Conservation (phyloP, 768 basidiomycete genomes). For the Podaxis sp. region DNA sequence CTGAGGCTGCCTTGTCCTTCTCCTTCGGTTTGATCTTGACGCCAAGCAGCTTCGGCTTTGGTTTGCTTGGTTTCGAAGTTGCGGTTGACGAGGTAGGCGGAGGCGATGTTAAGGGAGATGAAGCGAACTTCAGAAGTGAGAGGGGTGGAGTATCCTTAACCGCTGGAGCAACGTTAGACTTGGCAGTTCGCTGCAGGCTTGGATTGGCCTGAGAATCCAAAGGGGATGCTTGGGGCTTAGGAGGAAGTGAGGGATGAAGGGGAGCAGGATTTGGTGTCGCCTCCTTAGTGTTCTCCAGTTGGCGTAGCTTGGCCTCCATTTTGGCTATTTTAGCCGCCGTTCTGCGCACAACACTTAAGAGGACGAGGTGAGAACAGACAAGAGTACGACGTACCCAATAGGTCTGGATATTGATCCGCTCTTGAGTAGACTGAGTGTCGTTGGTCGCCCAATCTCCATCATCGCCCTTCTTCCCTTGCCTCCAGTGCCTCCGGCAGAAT, state of each 20-base stretch:
- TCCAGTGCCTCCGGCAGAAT: conserved; percentile 27
- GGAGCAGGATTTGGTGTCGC: conserved; percentile 10
- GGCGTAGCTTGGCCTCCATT: conserved; percentile 92
- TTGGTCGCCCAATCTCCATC: conserved; percentile 68
- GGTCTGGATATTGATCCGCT: conserved; percentile 52
- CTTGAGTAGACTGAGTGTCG: conserved; percentile 87
- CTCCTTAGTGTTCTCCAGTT: conserved; percentile 52
- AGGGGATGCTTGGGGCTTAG: conserved; percentile 8
- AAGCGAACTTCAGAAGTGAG: conserved; percentile 4
- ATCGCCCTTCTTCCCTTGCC: conserved; percentile 39
- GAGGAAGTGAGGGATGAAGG: conserved; percentile 17
- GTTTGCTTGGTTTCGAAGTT: conserved; percentile 8
- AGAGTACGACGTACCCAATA: conserved; percentile 41
- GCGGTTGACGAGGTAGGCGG: neutral
- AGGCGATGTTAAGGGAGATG: neutral
- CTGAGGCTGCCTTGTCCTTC: conserved; percentile 24
- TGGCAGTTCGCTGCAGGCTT: neutral
- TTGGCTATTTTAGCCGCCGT: conserved; percentile 89
- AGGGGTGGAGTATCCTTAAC: neutral
- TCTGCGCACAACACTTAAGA: conserved; percentile 36
- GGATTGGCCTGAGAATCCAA: neutral
- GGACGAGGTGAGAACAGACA: neutral
- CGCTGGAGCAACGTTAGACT: neutral
- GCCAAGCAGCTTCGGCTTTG: conserved; percentile 33
- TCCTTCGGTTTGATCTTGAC: conserved; percentile 42